Percentiles rank a stretch among this genome's conserved stretches.
Evolutionary conservation across 805 yeast genomes (phyloP).

Genomic region (Wickerhamiella bombiphila): DNA sequence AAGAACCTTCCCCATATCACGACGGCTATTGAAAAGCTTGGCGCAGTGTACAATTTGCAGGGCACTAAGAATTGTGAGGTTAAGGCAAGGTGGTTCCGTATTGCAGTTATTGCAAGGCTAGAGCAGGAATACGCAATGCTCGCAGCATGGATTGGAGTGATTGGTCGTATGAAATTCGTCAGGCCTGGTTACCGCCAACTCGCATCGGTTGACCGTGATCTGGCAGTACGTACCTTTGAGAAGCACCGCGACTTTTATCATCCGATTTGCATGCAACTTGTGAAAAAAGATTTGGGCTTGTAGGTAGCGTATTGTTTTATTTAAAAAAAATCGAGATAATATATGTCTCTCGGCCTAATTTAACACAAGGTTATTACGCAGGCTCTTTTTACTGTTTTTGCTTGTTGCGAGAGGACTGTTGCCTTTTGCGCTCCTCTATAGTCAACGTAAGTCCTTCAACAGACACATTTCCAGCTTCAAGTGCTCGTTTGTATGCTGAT

Average conservation of each 20-base stretch:
- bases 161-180: slow-evolving; percentile 89
- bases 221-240: slow-evolving; percentile 53
- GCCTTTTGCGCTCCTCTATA: slow-evolving; percentile 20
- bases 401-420: too few species aligned
- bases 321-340: too few species aligned
- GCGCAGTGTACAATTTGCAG: slow-evolving; percentile 31
- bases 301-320: too few species aligned
- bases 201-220: slow-evolving; percentile 44
- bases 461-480: slow-evolving; percentile 20
- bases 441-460: slow-evolving; percentile 9
- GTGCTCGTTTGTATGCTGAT: slow-evolving; percentile 20
- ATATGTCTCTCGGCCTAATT: too few species aligned
- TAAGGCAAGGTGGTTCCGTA: slow-evolving; percentile 57
- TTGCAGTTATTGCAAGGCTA: slow-evolving; percentile 41
- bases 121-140: slow-evolving; percentile 34
- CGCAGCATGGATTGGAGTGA: slow-evolving; percentile 78
- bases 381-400: too few species aligned
- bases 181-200: slow-evolving; percentile 69
- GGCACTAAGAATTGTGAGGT: slow-evolving; percentile 65
- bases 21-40: slow-evolving; percentile 26
- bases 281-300: slow-evolving; percentile 62
- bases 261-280: slow-evolving; percentile 71
- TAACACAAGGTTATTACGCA: too few species aligned
- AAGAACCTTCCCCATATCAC: slow-evolving; percentile 13
- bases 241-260: slow-evolving; percentile 51